Base-by-base conservation (phyloP, 2,329 filamentous ascomycete genomes). In the Lecanoromycetidae sp. region DNA sequence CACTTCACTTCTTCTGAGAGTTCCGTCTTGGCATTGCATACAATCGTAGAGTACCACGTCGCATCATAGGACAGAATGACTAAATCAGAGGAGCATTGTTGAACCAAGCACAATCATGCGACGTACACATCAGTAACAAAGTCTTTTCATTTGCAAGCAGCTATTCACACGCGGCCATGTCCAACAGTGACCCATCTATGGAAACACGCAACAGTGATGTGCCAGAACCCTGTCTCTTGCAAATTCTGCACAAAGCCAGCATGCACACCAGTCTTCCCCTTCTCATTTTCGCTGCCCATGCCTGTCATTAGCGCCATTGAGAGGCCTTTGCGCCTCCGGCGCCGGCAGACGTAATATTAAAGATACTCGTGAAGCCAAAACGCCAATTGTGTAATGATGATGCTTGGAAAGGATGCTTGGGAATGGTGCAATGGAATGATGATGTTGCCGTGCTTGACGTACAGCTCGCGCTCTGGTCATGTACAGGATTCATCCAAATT, bases 401-500 rank as follows among this genome's bases (percentile, higher is more conserved):
- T 42, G 19, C 27, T 22, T 1, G n/a, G 36, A 15, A 23, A 36
- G 36, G 30, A 47, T 47, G 32, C 38, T 25, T 3, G 4, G 27
- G 9, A 36, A 17, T 38, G 17, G 25, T 42, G 32, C 38, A 42
- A 34, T 20, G 30, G 12, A 23, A 29, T 6, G 7, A 36, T 19
- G 25, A 20, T 17, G 19, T 35, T 35, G 25, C 12, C 23, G 45
- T 42, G 32, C 13, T 42, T 27, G 23, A 23, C 22, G 29, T 15
- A 42, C 30, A 6, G 26, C 27, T 42, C 45, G 30, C 19, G 45
- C 23, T 35, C 32, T 30, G 23, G 17, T 47, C 45, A 47, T 36
- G 30, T 47, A 36, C 45, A 41, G 35, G 32, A 29, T 37, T 47
- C 32, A 47, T 47, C 32, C 45, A 41, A 32, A 42, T 47, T 19